Conservation (phyloP, 176 grass and related monocot species). For the Aegilops longissima region DNA sequence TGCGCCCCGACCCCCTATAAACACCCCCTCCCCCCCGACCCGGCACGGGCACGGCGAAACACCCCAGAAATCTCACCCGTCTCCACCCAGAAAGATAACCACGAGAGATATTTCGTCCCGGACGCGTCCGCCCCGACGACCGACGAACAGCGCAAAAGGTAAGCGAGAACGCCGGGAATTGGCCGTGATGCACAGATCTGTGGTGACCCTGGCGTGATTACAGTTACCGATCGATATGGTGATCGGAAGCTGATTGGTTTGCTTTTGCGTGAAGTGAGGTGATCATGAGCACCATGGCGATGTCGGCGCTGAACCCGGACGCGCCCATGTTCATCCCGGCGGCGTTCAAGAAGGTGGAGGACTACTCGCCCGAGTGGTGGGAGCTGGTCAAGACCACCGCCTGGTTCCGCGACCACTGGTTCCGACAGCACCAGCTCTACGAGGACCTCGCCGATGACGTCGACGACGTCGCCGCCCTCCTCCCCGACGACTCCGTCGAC, state of each 20-base stretch:
- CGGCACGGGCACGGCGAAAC: constrained; percentile 4
- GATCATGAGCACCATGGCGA: constrained; percentile 35
- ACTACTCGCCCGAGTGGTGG: constrained; percentile 96
- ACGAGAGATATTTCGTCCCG: neutral
- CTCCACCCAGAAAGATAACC: neutral
- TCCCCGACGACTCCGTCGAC: constrained; percentile 84
- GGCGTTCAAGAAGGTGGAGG: constrained; percentile 79
- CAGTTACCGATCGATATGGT: neutral
- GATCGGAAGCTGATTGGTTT: neutral
- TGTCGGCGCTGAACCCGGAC: constrained; percentile 87
- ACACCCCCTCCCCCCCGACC: neutral
- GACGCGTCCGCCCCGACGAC: neutral
- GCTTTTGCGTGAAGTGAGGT: neutral
- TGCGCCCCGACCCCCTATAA: constrained; percentile 22
- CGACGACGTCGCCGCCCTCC: constrained; percentile 52
- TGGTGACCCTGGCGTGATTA: too few relatives aligned
- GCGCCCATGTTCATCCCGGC: constrained; percentile 91
- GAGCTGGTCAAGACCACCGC: constrained; percentile 89
- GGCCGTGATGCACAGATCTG: neutral
- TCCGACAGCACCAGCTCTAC: constrained; percentile 70
- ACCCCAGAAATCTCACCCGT: neutral
- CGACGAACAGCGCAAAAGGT: neutral
- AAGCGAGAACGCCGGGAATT: neutral
- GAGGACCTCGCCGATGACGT: constrained; percentile 50
- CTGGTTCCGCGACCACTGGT: constrained; percentile 96